Evolutionary conservation across 2,329 filamentous ascomycete species (phyloP), one percentile per base, ranked within the genome.

Genomic region (Pseudogymnoascus sp.): DNA sequence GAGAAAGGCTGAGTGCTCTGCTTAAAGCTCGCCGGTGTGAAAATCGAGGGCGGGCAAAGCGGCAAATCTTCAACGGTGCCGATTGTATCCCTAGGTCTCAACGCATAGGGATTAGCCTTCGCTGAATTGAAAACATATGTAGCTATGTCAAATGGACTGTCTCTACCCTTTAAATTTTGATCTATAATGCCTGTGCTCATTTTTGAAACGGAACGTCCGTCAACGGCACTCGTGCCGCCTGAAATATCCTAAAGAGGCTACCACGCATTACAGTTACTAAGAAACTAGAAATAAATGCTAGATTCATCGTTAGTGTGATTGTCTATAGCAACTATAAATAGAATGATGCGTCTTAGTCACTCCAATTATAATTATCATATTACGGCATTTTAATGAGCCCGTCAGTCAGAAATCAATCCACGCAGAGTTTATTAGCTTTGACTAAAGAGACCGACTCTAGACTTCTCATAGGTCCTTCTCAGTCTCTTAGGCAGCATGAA

Each of bases 1-100:
- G 69, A 86, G 91, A 69, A 88, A 90, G 84, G 84, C 84, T 70
- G 84, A 95, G 81, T 60, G 59, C 59, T 23, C 59, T 60, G 59
- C 59, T 60, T 60, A 60, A 7, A 31, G 59, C 59, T 60, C n/a
- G 34, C 34, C 23, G 59, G 5, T 25, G 18, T 37, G 59, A 2
- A 25, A 42, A 40, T 42, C 14, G 23, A 42, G 34, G 37, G 59
- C 34, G 12, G 34, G 37, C 34, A 25, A 25, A 16, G 49, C 28
- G 49, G 49, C 49, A 56, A 56, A 56, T 34, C n/a, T 56, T 34
- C 49, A 56, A 56, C 49, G 6, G 14, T 18, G 49, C 49, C 49
- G 49, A 56, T 11, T 56, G 25, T 12, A 34, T 31, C 9, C 49
- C 49, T 56, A 34, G 7, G 49, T 34, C 25, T 56, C 49, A 56